phyloP scores from a whole-genome alignment of 371 early-diverging fungal genomes.

The Mycotypha africana region DNA sequence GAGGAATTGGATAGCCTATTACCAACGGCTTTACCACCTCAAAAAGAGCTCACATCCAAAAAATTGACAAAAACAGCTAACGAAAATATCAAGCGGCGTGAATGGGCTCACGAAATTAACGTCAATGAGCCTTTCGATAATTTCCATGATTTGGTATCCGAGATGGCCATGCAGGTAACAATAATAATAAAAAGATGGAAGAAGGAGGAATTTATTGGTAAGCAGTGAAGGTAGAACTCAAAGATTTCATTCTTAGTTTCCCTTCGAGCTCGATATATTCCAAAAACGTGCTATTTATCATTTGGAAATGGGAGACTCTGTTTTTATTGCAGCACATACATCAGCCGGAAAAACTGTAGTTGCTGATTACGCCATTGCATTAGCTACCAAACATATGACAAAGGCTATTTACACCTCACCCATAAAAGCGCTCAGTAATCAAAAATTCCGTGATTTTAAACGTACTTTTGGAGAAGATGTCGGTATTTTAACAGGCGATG shows the following conservation, averaged over 20 bases:
- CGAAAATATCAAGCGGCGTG: slow-evolving; percentile 43
- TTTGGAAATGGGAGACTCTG: slow-evolving; percentile 90
- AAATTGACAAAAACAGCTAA: slow-evolving; percentile 25
- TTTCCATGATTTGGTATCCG: slow-evolving; percentile 80
- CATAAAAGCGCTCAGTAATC: slow-evolving; percentile 99
- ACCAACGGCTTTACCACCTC: slow-evolving; percentile 19
- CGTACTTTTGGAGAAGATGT: slow-evolving; percentile 89
- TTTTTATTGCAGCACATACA: slow-evolving; percentile 99
- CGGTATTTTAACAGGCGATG: slow-evolving; percentile 99
- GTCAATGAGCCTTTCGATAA: slow-evolving; percentile 78
- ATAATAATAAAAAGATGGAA: background rate
- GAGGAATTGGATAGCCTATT: slow-evolving; percentile 38
- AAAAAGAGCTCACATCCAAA: slow-evolving; percentile 16
- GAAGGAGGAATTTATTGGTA: too few species aligned
- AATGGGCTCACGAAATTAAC: slow-evolving; percentile 94
- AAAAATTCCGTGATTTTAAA: slow-evolving; percentile 98
- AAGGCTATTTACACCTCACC: slow-evolving; percentile 99
- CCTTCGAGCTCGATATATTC: slow-evolving; percentile 98
- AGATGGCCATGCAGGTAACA: slow-evolving; percentile 68
- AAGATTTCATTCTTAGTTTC: slow-evolving; percentile 48
- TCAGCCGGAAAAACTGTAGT: slow-evolving; percentile 99
- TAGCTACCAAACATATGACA: slow-evolving; percentile 94
- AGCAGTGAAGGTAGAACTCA: background rate
- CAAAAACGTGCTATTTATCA: slow-evolving; percentile 98
- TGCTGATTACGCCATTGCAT: slow-evolving; percentile 98